These are phyloP conservation scores for Rhizopogon rudus DNA, from an alignment of 768 basidiomycete genomes.

Conservation along the genomic window DNA sequence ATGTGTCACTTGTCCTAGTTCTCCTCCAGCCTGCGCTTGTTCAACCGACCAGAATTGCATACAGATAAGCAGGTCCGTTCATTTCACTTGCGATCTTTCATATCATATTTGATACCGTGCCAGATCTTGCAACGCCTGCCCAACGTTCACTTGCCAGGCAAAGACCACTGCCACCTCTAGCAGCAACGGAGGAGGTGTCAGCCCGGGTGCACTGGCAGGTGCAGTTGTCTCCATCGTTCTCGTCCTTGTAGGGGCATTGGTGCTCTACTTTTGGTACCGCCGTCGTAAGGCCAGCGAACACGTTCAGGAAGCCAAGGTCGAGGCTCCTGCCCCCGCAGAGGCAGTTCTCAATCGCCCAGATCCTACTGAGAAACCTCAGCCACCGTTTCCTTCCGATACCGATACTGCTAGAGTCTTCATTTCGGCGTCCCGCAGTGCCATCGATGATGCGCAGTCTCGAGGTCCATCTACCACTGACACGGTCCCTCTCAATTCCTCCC, in stretches of 20 bases:
- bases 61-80: conserved; percentile 51
- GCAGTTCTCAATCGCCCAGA: conserved; percentile 81
- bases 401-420: conserved; percentile 46
- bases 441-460: conserved; percentile 53
- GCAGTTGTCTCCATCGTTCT: conserved; percentile 62
- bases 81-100: neutral
- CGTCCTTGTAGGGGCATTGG: conserved; percentile 48
- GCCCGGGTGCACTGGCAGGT: conserved; percentile 70
- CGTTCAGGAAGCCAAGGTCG: conserved; percentile 40
- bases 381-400: conserved; percentile 27
- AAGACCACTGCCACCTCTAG: conserved; percentile 10
- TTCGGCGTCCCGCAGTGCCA: conserved; percentile 42
- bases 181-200: conserved; percentile 39
- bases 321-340: conserved; percentile 69
- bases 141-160: conserved; percentile 46
- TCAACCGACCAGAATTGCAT: conserved; percentile 51
- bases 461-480: conserved; percentile 14
- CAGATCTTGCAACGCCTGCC: conserved; percentile 59
- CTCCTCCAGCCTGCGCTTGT: conserved; percentile 51
- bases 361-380: conserved; percentile 59
- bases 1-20: conserved; percentile 48
- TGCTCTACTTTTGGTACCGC: conserved; percentile 61
- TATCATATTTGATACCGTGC: conserved; percentile 1
- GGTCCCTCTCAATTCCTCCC: conserved; percentile 7
- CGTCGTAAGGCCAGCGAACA: conserved; percentile 35